These are phyloP conservation scores for Gleditsia sinensis DNA, from an alignment of 306 rosid genomes.

Conservation along the genomic window DNA sequence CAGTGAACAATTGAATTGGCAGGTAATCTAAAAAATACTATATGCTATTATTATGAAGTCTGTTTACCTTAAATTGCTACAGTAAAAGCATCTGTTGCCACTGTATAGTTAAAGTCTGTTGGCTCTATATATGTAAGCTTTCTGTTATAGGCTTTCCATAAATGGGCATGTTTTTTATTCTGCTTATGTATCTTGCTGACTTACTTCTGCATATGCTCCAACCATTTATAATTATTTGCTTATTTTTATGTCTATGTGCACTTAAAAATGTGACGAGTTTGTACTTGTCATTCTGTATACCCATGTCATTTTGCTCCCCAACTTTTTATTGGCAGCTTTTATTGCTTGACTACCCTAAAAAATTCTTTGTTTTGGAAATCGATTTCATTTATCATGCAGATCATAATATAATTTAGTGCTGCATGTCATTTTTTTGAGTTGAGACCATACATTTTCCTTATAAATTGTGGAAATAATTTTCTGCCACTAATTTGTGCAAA, in stretches of 20 bases:
- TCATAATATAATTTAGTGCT: neutral
- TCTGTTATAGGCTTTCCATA: neutral
- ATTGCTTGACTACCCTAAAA: neutral
- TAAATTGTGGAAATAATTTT: neutral
- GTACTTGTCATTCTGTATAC: neutral
- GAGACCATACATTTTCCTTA: neutral
- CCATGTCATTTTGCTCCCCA: neutral
- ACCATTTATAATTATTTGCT: neutral
- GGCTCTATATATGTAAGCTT: neutral
- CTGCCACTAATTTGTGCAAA: neutral
- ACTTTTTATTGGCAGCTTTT: neutral
- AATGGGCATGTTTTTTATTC: neutral
- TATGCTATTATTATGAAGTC: neutral
- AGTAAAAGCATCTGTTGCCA: neutral
- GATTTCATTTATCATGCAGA: neutral
- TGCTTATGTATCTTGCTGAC: conserved; percentile 8
- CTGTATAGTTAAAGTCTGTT: conserved; percentile 7
- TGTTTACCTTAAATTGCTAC: conserved; percentile 11
- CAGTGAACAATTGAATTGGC: conserved; percentile 50
- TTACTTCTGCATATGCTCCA: neutral
- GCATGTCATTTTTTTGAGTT: neutral
- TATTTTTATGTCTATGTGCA: neutral
- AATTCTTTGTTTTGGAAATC: neutral
- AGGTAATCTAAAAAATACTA: conserved; percentile 48
- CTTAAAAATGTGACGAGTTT: neutral